phyloP scores from a whole-genome alignment of 2,329 filamentous ascomycete genomes.

The Cladosporium cucumerinum region DNA sequence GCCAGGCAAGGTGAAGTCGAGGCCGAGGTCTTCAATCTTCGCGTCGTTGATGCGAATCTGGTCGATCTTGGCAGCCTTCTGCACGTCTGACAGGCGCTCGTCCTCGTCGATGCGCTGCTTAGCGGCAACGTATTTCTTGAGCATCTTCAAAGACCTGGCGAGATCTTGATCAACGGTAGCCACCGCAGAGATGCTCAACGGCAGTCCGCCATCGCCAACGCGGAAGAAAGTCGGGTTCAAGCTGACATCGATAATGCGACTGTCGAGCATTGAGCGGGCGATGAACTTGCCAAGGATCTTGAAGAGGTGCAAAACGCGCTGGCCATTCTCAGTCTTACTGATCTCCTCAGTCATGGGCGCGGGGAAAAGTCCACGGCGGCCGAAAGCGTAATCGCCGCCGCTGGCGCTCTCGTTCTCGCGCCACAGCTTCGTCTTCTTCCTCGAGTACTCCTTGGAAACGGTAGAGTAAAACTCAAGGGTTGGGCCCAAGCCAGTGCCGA shows the following conservation, averaged over 20 bases:
- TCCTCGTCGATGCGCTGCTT: constrained; percentile 82
- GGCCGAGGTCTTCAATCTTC: constrained; percentile 76
- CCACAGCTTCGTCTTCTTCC: constrained; percentile 97
- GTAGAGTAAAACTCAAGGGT: constrained; percentile 98
- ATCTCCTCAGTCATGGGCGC: constrained; percentile 82
- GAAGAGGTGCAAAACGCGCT: constrained; percentile 83
- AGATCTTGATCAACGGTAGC: constrained; percentile 84
- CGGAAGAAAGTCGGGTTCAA: constrained; percentile 99
- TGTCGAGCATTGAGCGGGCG: constrained; percentile 96
- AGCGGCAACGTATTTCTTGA: constrained; percentile 80
- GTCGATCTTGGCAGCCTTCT: constrained; percentile 69
- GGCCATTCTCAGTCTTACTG: constrained; percentile 70
- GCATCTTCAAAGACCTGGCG: constrained; percentile 76
- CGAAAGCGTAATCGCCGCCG: constrained; percentile 77
- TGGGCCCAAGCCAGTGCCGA: constrained; percentile 90
- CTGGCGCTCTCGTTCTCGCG: constrained; percentile 78
- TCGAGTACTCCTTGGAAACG: constrained; percentile 94
- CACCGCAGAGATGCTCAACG: constrained; percentile 77
- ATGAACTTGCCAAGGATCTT: constrained; percentile 96
- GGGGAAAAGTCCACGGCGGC: constrained; percentile 82
- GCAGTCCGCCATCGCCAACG: constrained; percentile 66
- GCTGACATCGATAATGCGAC: constrained; percentile 93
- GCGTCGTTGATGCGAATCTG: constrained; percentile 72
- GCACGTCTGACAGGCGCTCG: constrained; percentile 57
- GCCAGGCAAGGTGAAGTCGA: constrained; percentile 94